Evolutionary conservation across 139 green algal species (phyloP).

Genomic region (Chlorella vulgaris): DNA sequence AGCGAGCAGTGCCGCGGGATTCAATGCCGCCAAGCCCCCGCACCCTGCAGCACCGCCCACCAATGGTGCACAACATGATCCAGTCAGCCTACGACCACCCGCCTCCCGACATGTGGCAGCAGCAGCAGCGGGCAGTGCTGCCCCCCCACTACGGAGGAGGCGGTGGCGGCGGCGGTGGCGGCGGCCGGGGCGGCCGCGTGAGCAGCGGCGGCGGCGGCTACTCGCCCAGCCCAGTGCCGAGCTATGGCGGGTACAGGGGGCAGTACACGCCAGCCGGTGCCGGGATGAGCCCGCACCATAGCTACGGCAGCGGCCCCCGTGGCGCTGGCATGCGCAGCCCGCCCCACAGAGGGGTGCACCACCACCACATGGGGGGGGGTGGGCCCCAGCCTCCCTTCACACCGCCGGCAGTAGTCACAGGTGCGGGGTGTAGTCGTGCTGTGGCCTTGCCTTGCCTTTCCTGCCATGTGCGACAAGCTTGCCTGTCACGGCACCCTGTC

Average conservation of each 20-base stretch:
- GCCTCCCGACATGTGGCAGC: neutral
- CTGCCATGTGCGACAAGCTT: neutral
- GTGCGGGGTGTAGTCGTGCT: neutral
- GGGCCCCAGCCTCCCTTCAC: constrained; percentile 16
- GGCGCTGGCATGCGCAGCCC: constrained; percentile 18
- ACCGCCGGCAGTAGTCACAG: constrained; percentile 18
- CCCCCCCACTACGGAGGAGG: constrained; percentile 11
- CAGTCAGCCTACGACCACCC: neutral
- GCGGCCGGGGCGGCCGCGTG: constrained; percentile 4
- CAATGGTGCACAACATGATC: neutral
- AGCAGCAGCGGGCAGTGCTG: neutral
- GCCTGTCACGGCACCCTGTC: neutral
- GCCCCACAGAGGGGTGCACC: neutral
- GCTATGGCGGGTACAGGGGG: constrained; percentile 15
- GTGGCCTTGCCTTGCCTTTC: neutral
- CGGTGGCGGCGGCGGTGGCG: neutral
- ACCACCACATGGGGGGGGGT: neutral
- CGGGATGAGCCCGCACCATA: neutral
- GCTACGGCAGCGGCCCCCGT: constrained; percentile 8
- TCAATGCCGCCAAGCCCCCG: constrained; percentile 70
- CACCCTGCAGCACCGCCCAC: neutral
- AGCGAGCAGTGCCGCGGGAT: constrained; percentile 87
- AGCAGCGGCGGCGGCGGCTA: too few relatives aligned
- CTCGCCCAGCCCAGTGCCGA: too few relatives aligned
- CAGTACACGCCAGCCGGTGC: neutral